Evolutionary conservation across 2,329 filamentous ascomycete species (phyloP).

Genomic region (Lasiodiplodia citricola): DNA sequence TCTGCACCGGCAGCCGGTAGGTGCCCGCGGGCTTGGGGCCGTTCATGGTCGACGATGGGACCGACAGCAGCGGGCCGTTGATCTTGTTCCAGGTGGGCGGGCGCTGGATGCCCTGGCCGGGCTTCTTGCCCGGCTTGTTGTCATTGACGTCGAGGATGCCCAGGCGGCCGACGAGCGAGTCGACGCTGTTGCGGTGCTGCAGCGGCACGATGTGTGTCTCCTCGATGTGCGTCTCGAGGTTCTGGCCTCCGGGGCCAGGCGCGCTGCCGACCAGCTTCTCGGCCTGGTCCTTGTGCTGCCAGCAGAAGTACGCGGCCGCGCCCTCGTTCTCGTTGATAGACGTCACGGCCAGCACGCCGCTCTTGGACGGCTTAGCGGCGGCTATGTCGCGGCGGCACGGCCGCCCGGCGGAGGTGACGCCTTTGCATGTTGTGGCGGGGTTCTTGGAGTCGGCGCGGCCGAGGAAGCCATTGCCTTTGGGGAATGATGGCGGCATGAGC

Average conservation of each 20-base stretch:
- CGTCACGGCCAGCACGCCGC: conserved; percentile 49
- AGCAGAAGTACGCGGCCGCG: conserved; percentile 77
- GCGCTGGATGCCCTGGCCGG: conserved; percentile 38
- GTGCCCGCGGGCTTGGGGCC: conserved; percentile 9
- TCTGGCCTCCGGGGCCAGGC: conserved; percentile 4
- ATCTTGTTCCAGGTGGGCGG: conserved; percentile 54
- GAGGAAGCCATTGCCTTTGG: not conserved
- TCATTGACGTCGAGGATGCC: conserved; percentile 72
- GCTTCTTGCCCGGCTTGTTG: conserved; percentile 21
- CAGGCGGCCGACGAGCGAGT: conserved; percentile 81
- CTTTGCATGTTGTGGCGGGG: conserved; percentile 82
- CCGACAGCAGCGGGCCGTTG: conserved; percentile 51
- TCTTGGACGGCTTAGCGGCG: conserved; percentile 46
- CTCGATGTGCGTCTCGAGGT: conserved; percentile 25
- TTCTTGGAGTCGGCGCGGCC: conserved; percentile 81
- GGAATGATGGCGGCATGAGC: conserved; percentile 11
- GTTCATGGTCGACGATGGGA: conserved; percentile 46
- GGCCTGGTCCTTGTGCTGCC: conserved; percentile 94
- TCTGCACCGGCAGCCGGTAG: conserved; percentile 24
- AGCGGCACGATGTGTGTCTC: conserved; percentile 59
- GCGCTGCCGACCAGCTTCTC: conserved; percentile 39
- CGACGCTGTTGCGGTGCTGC: conserved; percentile 76
- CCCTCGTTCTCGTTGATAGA: conserved; percentile 60
- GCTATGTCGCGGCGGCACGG: conserved; percentile 78
- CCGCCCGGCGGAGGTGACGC: conserved; percentile 80